A percentile compares a stretch with the other conserved stretches of the same genome.
Evolutionary conservation across 495 filamentous ascomycete species (phyloP).

Genomic region (Lentithecium fluviatile): DNA sequence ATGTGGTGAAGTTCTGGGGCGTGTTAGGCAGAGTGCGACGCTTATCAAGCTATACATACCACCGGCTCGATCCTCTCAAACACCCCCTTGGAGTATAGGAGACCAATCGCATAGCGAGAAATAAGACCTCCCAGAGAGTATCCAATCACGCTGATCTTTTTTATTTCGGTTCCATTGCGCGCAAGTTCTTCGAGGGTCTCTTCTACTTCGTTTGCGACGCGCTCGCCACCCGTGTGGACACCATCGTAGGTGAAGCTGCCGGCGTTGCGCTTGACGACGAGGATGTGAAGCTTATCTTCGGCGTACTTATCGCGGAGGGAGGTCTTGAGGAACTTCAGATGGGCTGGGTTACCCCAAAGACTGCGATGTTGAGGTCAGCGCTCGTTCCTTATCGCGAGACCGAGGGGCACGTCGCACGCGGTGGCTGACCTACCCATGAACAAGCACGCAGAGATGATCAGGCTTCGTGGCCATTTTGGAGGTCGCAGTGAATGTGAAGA

Average conservation of each 20-base stretch:
- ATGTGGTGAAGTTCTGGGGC: slow-evolving; percentile 81
- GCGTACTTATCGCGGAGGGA: slow-evolving; percentile 64
- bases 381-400: neutral
- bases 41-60: slow-evolving; percentile 45
- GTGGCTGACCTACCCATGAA: slow-evolving; percentile 71
- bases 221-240: slow-evolving; percentile 86
- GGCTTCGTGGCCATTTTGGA: slow-evolving; percentile 37
- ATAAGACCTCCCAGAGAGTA: slow-evolving; percentile 90
- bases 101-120: slow-evolving; percentile 80
- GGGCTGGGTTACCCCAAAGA: slow-evolving; percentile 88
- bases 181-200: slow-evolving; percentile 68
- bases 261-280: slow-evolving; percentile 74
- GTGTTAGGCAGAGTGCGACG: neutral
- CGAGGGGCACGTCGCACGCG: slow-evolving; percentile 4
- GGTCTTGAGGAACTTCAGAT: slow-evolving; percentile 70
- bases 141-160: slow-evolving; percentile 79
- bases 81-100: slow-evolving; percentile 75
- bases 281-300: slow-evolving; percentile 65
- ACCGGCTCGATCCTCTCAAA: slow-evolving; percentile 77
- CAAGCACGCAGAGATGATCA: slow-evolving; percentile 87
- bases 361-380: slow-evolving; percentile 37
- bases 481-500: neutral
- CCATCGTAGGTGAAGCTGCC: slow-evolving; percentile 91
- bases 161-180: slow-evolving; percentile 64
- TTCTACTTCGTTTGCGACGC: slow-evolving; percentile 84